phyloP scores from a whole-genome alignment of 768 basidiomycete genomes.

The Tulasnella calospora region DNA sequence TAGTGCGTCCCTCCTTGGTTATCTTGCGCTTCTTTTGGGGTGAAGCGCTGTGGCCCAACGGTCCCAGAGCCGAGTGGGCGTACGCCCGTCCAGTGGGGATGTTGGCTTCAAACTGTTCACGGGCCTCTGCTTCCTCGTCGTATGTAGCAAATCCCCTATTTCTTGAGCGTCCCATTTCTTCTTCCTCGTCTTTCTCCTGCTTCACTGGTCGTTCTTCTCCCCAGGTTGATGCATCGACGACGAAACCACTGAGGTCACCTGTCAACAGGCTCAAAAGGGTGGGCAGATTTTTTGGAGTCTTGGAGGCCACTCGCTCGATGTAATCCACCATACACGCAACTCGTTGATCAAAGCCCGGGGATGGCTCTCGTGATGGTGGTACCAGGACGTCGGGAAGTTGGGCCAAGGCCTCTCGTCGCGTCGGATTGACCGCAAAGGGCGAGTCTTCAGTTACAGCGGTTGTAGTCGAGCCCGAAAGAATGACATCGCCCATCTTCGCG shows the following conservation, averaged over 20 bases:
- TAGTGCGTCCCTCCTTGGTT: not conserved
- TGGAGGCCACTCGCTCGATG: not conserved
- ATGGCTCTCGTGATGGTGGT: not conserved
- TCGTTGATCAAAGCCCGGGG: not conserved
- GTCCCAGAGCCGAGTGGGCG: not conserved
- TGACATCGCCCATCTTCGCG: not conserved
- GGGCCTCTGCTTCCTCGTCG: constrained; percentile 15
- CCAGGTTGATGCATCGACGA: not conserved
- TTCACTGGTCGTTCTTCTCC: constrained; percentile 2
- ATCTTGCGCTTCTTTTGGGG: not conserved
- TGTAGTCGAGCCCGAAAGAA: not conserved
- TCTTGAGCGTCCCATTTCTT: not conserved
- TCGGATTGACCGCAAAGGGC: not conserved
- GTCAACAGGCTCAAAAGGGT: not conserved
- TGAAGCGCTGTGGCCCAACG: not conserved
- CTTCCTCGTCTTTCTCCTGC: not conserved
- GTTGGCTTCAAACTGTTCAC: not conserved
- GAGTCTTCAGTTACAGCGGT: not conserved
- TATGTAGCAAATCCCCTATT: not conserved
- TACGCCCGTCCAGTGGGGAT: not conserved
- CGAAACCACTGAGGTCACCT: constrained; percentile 4
- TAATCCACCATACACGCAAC: not conserved
- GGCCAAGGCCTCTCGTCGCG: not conserved
- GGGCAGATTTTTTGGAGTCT: not conserved
- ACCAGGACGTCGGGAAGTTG: not conserved